Conservation (phyloP, 2,329 filamentous ascomycete species). For the Botryotinia narcissicola region DNA sequence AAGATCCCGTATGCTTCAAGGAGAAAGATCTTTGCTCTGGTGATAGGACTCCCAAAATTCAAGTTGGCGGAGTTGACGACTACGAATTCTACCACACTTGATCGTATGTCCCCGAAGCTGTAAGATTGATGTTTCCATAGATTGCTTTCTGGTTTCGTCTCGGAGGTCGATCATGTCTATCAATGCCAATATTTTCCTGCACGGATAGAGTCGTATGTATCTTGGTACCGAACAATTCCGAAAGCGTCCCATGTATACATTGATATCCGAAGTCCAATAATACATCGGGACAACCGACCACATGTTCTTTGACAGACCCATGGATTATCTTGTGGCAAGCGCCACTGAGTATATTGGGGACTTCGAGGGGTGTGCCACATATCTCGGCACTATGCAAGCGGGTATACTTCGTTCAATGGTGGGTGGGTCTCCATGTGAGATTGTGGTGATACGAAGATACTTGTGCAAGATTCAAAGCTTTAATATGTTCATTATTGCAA, state of each 20-base stretch:
- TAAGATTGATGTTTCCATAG: background rate
- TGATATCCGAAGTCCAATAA: background rate
- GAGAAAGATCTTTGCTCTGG: background rate
- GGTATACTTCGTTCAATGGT: background rate
- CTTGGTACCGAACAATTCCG: background rate
- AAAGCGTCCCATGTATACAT: background rate
- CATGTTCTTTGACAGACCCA: slow-evolving; percentile 8
- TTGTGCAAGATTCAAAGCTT: background rate
- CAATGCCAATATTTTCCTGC: background rate
- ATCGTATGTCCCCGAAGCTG: background rate
- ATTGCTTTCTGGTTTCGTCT: background rate
- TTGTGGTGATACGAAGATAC: background rate
- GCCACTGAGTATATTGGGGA: slow-evolving; percentile 15
- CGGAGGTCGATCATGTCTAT: background rate
- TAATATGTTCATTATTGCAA: background rate
- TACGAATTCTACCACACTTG: background rate
- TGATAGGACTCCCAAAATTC: background rate
- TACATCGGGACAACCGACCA: slow-evolving; percentile 6
- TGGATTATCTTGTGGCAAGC: background rate
- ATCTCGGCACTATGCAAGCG: slow-evolving; percentile 3
- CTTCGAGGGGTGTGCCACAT: background rate
- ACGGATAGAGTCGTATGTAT: background rate
- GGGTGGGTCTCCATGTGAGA: slow-evolving; percentile 2
- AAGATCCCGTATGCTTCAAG: background rate
- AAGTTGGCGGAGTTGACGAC: background rate